phyloP scores from a whole-genome alignment of 2,329 filamentous ascomycete genomes.

The Alternaria incomplexa region DNA sequence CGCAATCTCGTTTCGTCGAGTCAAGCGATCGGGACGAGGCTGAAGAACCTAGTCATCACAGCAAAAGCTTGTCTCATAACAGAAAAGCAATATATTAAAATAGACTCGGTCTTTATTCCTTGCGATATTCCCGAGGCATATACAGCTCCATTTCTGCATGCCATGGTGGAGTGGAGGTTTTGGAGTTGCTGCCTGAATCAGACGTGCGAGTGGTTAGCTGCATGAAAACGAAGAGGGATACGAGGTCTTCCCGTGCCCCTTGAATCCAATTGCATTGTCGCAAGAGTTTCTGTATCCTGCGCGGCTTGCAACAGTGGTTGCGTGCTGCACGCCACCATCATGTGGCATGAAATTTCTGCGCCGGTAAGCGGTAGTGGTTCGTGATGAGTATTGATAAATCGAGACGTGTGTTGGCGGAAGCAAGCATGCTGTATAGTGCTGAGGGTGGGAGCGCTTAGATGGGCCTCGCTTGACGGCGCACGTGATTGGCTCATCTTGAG shows the following conservation, averaged over 20 bases:
- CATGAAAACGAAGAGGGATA: constrained; percentile 12
- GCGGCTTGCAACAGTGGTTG: constrained; percentile 1
- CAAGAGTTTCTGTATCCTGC: constrained; percentile 9
- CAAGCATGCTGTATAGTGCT: constrained; percentile 5
- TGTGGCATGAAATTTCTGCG: background rate
- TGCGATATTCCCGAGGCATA: constrained; percentile 7
- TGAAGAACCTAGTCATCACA: constrained; percentile 1
- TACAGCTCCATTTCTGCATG: background rate
- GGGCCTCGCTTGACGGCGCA: constrained; percentile 15
- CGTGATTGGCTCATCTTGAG: constrained; percentile 13
- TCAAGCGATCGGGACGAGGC: constrained; percentile 1
- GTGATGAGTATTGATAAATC: constrained; percentile 3
- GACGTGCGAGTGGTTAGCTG: constrained; percentile 2
- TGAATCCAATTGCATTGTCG: background rate
- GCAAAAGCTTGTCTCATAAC: constrained; percentile 10
- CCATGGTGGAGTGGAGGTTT: constrained; percentile 16
- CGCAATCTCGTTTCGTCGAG: constrained; percentile 5
- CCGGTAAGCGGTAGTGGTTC: background rate
- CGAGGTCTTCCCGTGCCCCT: constrained; percentile 9
- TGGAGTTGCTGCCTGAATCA: constrained; percentile 12
- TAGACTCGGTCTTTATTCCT: constrained; percentile 7
- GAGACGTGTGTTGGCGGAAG: constrained; percentile 8
- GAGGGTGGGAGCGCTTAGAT: constrained; percentile 1
- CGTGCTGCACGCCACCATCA: background rate
- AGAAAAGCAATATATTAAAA: constrained; percentile 8